A percentile compares a stretch with the other conserved stretches of the same genome.
Evolutionary conservation across 768 basidiomycete genomes (phyloP).

Genomic region (Lyophyllum decastes): DNA sequence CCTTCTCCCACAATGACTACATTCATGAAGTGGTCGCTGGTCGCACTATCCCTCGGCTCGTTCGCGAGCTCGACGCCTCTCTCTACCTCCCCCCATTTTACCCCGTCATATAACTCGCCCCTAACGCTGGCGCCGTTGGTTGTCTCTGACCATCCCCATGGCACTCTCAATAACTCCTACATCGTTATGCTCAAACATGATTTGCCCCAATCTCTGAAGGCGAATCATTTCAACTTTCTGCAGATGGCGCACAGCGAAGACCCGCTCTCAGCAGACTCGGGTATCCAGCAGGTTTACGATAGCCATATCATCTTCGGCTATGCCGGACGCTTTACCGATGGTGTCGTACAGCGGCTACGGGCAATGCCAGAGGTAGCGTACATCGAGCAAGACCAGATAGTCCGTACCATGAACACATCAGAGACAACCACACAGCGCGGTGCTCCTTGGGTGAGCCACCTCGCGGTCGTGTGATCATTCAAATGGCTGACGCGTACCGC

Average conservation of each 20-base stretch:
- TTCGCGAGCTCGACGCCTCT: conserved; percentile 46
- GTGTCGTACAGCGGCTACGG: conserved; percentile 75
- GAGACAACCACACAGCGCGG: conserved; percentile 53
- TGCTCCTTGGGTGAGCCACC: conserved; percentile 81
- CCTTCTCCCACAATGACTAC: conserved; percentile 43
- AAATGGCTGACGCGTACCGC: conserved; percentile 17
- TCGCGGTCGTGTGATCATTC: not conserved
- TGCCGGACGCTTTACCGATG: conserved; percentile 73
- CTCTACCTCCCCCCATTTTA: conserved; percentile 40
- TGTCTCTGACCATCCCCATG: conserved; percentile 62
- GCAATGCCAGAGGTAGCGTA: conserved; percentile 87
- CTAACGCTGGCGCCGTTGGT: conserved; percentile 63
- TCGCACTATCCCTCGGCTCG: conserved; percentile 41
- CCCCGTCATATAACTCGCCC: conserved; percentile 38
- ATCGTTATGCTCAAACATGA: conserved; percentile 87
- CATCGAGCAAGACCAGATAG: conserved; percentile 92
- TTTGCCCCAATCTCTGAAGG: conserved; percentile 52
- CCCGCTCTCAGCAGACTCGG: conserved; percentile 51
- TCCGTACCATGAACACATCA: conserved; percentile 62
- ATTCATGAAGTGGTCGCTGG: conserved; percentile 41
- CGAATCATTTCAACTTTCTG: conserved; percentile 82
- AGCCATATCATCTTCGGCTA: conserved; percentile 70
- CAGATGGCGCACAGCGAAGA: conserved; percentile 59
- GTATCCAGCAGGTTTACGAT: conserved; percentile 77
- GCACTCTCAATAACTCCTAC: conserved; percentile 87